These are phyloP conservation scores for Solanum paucissectum DNA, from an alignment of 257 asterid species.

Conservation along the genomic window DNA sequence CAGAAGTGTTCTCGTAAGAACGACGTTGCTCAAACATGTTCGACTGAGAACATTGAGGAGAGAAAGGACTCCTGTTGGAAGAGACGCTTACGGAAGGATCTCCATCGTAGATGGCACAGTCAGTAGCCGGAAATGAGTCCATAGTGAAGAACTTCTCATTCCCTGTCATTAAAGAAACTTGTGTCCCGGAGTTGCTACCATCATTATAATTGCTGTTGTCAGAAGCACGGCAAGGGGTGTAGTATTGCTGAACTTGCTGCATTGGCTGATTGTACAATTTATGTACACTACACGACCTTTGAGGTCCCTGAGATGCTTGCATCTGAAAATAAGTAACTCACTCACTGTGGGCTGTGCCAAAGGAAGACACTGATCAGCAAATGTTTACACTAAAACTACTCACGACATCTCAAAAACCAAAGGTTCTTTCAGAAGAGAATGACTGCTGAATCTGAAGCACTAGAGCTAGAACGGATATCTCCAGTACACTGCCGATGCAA, in stretches of 20 bases:
- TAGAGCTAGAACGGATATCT: background rate
- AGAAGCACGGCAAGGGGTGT: constrained; percentile 36
- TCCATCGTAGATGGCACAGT: constrained; percentile 25
- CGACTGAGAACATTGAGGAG: constrained; percentile 74
- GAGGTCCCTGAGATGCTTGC: constrained; percentile 59
- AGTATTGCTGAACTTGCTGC: constrained; percentile 37
- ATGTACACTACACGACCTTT: constrained; percentile 30
- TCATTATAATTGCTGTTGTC: constrained; percentile 22
- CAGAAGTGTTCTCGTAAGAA: constrained; percentile 38
- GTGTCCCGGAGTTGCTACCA: constrained; percentile 37
- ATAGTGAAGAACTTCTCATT: constrained; percentile 65
- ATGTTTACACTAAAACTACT: background rate
- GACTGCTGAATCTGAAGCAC: background rate
- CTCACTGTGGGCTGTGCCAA: background rate
- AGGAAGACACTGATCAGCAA: background rate
- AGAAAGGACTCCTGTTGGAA: constrained; percentile 58
- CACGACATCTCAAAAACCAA: background rate
- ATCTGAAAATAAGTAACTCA: constrained; percentile 20
- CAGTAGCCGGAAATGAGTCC: constrained; percentile 60
- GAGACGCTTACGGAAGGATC: constrained; percentile 56
- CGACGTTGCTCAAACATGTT: constrained; percentile 43
- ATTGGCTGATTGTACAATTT: constrained; percentile 32
- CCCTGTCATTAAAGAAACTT: constrained; percentile 34
- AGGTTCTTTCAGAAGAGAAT: background rate
- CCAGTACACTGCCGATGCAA: background rate